Conservation (phyloP, 495 filamentous ascomycete genomes). For the Jackrogersella minutella region DNA sequence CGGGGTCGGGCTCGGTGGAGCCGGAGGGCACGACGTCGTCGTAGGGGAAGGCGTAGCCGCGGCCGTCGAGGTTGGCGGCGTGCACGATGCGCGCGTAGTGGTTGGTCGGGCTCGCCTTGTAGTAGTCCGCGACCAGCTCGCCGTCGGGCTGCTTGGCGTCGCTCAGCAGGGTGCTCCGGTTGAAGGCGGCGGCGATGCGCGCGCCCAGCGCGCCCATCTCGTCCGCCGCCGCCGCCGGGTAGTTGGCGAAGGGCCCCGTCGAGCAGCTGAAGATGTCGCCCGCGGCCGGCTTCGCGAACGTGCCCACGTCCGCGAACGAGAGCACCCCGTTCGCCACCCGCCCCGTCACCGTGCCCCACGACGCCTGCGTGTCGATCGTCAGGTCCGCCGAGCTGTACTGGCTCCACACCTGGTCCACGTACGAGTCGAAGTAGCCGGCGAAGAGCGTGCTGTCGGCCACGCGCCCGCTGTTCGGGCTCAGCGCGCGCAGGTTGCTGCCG, state of each 20-base stretch:
- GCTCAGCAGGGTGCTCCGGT: constrained; percentile 68
- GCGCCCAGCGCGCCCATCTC: constrained; percentile 65
- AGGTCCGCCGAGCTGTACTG: constrained; percentile 62
- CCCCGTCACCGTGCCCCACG: constrained; percentile 58
- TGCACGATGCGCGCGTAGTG: constrained; percentile 77
- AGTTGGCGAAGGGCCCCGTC: constrained; percentile 68
- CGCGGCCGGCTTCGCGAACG: constrained; percentile 65
- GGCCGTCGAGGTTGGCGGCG: constrained; percentile 64
- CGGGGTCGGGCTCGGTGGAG: constrained; percentile 61
- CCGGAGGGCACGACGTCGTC: constrained; percentile 73
- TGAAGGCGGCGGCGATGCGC: constrained; percentile 72
- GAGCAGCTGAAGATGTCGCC: constrained; percentile 76
- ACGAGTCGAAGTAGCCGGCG: constrained; percentile 66
- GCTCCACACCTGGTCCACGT: constrained; percentile 70
- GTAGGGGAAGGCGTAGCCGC: constrained; percentile 81
- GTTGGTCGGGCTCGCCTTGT: constrained; percentile 67
- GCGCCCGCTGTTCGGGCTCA: constrained; percentile 72
- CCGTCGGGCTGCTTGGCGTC: constrained; percentile 60
- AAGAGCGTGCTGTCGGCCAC: constrained; percentile 63
- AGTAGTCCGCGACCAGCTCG: constrained; percentile 57
- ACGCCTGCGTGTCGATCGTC: constrained; percentile 69
- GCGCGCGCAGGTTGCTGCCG: constrained; percentile 64
- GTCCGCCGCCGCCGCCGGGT: constrained; percentile 47
- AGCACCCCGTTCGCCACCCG: constrained; percentile 58
- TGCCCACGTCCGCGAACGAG: constrained; percentile 57